A percentile compares a stretch with the other conserved stretches of the same genome.
phyloP scores from a whole-genome alignment of 768 basidiomycete species.

The Pleurotus citrinopileatus region DNA sequence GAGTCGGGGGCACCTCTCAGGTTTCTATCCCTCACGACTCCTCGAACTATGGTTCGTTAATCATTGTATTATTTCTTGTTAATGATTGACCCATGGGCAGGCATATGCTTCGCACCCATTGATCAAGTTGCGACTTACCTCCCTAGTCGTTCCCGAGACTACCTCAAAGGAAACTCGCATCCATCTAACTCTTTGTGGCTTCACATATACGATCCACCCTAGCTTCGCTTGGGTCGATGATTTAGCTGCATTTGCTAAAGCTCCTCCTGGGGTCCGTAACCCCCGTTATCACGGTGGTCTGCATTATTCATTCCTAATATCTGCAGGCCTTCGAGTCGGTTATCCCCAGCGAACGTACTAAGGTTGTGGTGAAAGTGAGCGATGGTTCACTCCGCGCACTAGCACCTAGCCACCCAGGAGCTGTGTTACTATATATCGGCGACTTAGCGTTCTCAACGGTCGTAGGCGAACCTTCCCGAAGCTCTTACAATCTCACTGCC shows the following conservation, averaged over 20 bases:
- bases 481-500: slow-evolving; percentile 46
- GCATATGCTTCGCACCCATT: slow-evolving; percentile 44
- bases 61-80: neutral
- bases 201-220: slow-evolving; percentile 60
- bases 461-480: slow-evolving; percentile 60
- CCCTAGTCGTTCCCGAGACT: slow-evolving; percentile 55
- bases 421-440: slow-evolving; percentile 63
- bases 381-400: slow-evolving; percentile 67
- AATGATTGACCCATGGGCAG: slow-evolving; percentile 26
- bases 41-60: slow-evolving; percentile 54
- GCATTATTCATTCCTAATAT: no score
- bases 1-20: slow-evolving; percentile 29
- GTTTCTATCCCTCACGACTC: slow-evolving; percentile 54
- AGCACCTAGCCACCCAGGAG: slow-evolving; percentile 59
- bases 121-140: slow-evolving; percentile 65
- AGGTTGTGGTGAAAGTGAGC: slow-evolving; percentile 56
- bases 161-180: slow-evolving; percentile 78
- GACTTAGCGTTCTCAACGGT: slow-evolving; percentile 70
- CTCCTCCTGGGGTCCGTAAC: slow-evolving; percentile 88
- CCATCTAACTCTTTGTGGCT: slow-evolving; percentile 58
- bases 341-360: slow-evolving; percentile 84
- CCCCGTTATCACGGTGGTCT: no score
- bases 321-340: slow-evolving; percentile 94
- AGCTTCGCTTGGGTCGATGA: slow-evolving; percentile 64
- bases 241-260: slow-evolving; percentile 62